phyloP scores from a whole-genome alignment of 2,329 filamentous ascomycete genomes.

The Epichloe glyceriae region DNA sequence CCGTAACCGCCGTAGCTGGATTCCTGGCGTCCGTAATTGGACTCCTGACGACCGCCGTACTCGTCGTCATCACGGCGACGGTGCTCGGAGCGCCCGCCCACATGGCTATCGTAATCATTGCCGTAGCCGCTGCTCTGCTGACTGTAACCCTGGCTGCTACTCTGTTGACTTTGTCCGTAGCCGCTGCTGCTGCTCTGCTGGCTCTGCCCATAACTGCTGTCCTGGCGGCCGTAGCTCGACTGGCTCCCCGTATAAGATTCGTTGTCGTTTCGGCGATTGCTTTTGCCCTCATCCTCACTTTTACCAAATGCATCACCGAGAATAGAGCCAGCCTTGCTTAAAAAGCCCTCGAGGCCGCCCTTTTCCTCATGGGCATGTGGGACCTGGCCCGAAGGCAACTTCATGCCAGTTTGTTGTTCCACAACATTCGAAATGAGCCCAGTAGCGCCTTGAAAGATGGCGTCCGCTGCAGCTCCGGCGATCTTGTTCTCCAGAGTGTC shows the following conservation, averaged over 20 bases:
- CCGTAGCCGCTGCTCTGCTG: conserved; percentile 20
- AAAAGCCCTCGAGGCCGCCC: conserved; percentile 54
- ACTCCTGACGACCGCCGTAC: conserved; percentile 11
- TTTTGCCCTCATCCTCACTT: conserved; percentile 40
- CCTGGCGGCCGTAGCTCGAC: conserved; percentile 47
- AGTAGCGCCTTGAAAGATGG: conserved; percentile 44
- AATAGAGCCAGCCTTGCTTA: conserved; percentile 56
- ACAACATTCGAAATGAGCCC: conserved; percentile 36
- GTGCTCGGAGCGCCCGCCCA: conserved; percentile 7
- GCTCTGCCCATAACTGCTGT: conserved; percentile 46
- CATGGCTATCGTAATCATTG: conserved; percentile 12
- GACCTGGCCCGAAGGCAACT: conserved; percentile 20
- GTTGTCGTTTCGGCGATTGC: conserved; percentile 37
- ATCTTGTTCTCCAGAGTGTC: conserved; percentile 43
- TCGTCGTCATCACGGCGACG: conserved; percentile 5
- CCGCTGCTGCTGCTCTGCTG: conserved; percentile 42
- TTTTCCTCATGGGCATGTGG: conserved; percentile 37
- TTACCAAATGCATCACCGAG: conserved; percentile 48
- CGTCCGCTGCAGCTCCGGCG: conserved; percentile 40
- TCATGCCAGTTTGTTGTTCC: conserved; percentile 31
- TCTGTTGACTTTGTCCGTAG: conserved; percentile 42
- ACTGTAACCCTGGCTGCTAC: conserved; percentile 44
- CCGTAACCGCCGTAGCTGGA: conserved; percentile 14
- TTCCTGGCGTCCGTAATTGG: conserved; percentile 8
- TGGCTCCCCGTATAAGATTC: conserved; percentile 49